Base-by-base conservation (phyloP, 1,284 basidiomycete species). In the Ceratobasidium sp. region DNA sequence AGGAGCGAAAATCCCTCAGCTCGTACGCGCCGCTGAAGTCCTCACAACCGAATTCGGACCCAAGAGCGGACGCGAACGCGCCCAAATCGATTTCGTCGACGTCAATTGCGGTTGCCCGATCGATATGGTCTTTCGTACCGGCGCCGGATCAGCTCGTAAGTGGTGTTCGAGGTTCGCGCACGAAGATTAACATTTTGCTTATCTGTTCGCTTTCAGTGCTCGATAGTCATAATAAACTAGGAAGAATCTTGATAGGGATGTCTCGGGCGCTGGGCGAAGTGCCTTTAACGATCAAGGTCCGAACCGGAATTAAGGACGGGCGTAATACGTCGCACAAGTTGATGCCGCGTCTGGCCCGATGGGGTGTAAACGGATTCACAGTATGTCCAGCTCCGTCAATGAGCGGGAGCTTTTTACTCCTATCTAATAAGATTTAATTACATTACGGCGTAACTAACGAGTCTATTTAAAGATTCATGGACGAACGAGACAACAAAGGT, bases 91-190 rank as follows among this genome's bases (percentile, higher is more conserved):
- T 81, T 98, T 97, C 80, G 93, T 97, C 14, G 97, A 99, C 79
- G 84, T 99, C 79, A 99, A 99, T 81, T 95, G 95, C 82, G 97
- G 97, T 3, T 99, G 97, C 82, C 97, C 97, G 1, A 99, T 99
- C 78, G 97, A 99, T 82, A 85, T 99, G 59, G 94, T 99, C 1
- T 99, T 96, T 84, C 94, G 94, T 80, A 89, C 90, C 29, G 96
- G 96, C 0, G 96, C 94, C 63, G 96, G 96, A 0, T 95, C 93
- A 76, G 96, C 96, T 14, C 81, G 95, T 94, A 47, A 29, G 45
- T 24, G 44, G 48, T 47, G 60, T 57, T 41, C 29, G 15, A 19
- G n/a, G 15, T 19, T 57, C 4, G 41, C 22, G 11, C n/a, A 48
- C 29, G 7, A 9, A 14, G 11, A 50, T 53, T 63, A 22, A 14